A percentile compares a stretch with the other conserved stretches of the same genome.
Conservation (phyloP, 1,139 yeast species). For the Oligophagozyma castellii region DNA sequence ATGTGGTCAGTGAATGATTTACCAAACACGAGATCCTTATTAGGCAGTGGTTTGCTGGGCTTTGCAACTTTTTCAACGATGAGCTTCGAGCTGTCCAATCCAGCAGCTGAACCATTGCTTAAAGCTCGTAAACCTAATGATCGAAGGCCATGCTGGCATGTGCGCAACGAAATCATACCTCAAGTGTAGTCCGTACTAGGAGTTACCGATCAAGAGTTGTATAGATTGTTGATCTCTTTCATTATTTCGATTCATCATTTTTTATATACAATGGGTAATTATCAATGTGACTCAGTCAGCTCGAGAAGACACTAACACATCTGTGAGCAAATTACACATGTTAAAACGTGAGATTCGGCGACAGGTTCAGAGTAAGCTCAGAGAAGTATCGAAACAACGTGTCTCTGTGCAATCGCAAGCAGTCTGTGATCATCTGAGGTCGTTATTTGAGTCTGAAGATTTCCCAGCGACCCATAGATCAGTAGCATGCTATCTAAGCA, state of each 20-base stretch:
- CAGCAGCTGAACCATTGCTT: no score
- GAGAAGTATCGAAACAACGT: not conserved
- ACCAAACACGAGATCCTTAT: conserved; percentile 71
- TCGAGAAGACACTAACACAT: not conserved
- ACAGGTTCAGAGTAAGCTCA: not conserved
- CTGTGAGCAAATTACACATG: not conserved
- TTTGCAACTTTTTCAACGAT: conserved; percentile 39
- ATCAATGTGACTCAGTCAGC: not conserved
- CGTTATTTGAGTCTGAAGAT: conserved; percentile 1
- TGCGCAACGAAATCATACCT: conserved; percentile 1
- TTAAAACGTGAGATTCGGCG: conserved; percentile 1
- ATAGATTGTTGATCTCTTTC: not conserved
- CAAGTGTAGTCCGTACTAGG: not conserved
- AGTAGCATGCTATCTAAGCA: conserved; percentile 21
- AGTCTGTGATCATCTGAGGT: not conserved
- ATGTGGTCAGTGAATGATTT: conserved; percentile 80
- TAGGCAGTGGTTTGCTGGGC: conserved; percentile 56
- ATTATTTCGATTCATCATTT: not conserved
- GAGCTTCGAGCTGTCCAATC: conserved; percentile 58
- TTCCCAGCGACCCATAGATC: no score
- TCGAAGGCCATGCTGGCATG: conserved; percentile 2
- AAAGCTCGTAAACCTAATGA: no score
- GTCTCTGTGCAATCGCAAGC: conserved; percentile 1
- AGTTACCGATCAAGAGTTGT: not conserved
- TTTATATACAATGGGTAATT: not conserved